Conservation (phyloP, 345 rosid species). For the Viola odorata region DNA sequence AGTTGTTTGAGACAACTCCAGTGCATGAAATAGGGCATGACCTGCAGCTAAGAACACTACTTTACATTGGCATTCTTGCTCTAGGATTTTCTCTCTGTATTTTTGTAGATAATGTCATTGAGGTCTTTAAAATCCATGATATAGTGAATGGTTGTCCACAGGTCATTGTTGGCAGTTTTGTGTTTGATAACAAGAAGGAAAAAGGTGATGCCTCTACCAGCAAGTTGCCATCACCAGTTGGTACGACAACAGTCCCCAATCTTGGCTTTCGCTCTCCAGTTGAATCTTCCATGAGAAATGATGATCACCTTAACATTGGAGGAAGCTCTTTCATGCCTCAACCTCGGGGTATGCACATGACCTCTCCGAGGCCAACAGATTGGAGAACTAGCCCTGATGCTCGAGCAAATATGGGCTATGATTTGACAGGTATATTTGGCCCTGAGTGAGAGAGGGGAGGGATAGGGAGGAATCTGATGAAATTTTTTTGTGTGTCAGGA, state of each 20-base stretch:
- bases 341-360: constrained; percentile 38
- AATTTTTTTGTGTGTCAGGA: constrained; percentile 35
- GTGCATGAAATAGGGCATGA: background rate
- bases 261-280: constrained; percentile 41
- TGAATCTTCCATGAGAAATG: constrained; percentile 46
- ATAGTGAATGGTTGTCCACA: constrained; percentile 18
- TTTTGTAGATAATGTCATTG: background rate
- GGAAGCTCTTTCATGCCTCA: constrained; percentile 52
- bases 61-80: background rate
- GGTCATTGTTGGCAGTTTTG: constrained; percentile 69
- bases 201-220: constrained; percentile 47
- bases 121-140: background rate
- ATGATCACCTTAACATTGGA: constrained; percentile 40
- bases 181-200: constrained; percentile 43
- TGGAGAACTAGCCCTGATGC: constrained; percentile 44
- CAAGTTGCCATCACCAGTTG: constrained; percentile 51
- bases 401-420: constrained; percentile 35
- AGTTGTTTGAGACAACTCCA: background rate
- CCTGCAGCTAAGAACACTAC: background rate
- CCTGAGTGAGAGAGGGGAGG: background rate
- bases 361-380: constrained; percentile 37
- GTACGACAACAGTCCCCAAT: constrained; percentile 34
- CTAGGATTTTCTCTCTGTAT: background rate
- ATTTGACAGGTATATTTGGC: constrained; percentile 43
- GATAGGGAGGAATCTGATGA: background rate